A percentile compares a stretch with the other conserved stretches of the same genome.
These are phyloP conservation scores for Chlorella sp. DNA, from an alignment of 139 green algal genomes.

Conservation along the genomic window DNA sequence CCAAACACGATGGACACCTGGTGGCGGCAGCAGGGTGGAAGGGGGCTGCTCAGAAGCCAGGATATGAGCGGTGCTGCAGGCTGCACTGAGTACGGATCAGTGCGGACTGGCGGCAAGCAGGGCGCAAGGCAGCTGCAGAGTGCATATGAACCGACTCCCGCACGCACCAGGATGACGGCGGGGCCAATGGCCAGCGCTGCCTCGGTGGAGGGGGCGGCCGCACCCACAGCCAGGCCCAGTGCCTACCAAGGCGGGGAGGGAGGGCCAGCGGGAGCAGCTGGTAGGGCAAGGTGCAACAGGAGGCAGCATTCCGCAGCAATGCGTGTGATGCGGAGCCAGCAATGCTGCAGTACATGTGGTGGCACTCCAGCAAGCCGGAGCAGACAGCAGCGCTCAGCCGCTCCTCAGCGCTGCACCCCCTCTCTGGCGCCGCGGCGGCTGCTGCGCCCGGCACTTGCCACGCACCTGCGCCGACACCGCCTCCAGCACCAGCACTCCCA, in stretches of 20 bases:
- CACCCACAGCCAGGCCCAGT: slow-evolving; percentile 88
- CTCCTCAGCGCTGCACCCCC: not conserved
- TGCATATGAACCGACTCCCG: not conserved
- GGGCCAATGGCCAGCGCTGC: slow-evolving; percentile 93
- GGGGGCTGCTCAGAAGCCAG: not conserved
- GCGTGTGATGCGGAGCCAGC: no score
- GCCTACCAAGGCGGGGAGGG: slow-evolving; percentile 40
- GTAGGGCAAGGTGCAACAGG: no score
- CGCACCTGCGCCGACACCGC: slow-evolving; percentile 42
- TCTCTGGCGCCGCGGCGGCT: no score
- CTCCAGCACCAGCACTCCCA: slow-evolving; percentile 87
- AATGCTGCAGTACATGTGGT: no score
- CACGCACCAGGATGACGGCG: slow-evolving; percentile 80
- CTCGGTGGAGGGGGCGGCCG: slow-evolving; percentile 79
- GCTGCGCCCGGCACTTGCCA: no score
- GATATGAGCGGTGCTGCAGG: not conserved
- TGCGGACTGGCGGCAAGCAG: not conserved
- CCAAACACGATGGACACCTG: slow-evolving; percentile 95
- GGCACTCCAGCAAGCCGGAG: no score
- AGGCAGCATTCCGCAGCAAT: no score
- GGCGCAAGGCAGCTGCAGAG: no score
- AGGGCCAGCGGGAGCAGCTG: no score
- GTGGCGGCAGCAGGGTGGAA: not conserved
- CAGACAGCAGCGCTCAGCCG: not conserved
- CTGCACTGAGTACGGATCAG: not conserved